These are phyloP conservation scores for Hansenula anomala DNA, from an alignment of 1,139 yeast genomes.

Conservation along the genomic window DNA sequence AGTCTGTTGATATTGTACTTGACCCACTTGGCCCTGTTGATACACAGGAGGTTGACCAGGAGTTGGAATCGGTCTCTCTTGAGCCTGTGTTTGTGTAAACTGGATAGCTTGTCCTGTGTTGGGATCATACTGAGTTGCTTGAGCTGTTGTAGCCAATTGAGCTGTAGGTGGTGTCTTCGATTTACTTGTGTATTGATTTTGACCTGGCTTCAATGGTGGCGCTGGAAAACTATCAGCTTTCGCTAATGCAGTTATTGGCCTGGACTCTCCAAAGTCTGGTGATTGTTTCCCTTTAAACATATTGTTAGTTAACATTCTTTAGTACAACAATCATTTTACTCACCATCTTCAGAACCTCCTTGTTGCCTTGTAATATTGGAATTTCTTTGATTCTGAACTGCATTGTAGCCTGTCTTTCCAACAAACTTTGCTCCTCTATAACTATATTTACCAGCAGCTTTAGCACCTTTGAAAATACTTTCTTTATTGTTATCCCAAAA, in stretches of 20 bases:
- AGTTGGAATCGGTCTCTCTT: neutral
- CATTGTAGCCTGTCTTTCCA: conserved; percentile 40
- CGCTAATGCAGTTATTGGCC: conserved; percentile 29
- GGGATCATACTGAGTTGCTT: neutral
- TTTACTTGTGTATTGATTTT: conserved; percentile 24
- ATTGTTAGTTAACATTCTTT: neutral
- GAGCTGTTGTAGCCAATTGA: neutral
- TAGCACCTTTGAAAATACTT: conserved; percentile 36
- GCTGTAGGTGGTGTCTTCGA: neutral
- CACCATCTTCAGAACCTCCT: conserved; percentile 8
- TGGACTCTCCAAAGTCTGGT: conserved; percentile 19
- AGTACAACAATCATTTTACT: neutral
- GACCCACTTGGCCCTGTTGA: conserved; percentile 6
- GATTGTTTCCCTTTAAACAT: conserved; percentile 4
- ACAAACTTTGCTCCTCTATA: conserved; percentile 39
- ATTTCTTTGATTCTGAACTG: conserved; percentile 31
- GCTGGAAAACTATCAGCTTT: conserved; percentile 45
- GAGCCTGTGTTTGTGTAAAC: conserved; percentile 9
- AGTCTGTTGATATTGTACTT: conserved; percentile 11
- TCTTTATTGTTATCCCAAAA: conserved; percentile 49
- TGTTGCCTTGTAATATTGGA: conserved; percentile 8
- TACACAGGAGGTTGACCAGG: conserved; percentile 8
- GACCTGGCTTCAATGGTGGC: conserved; percentile 46
- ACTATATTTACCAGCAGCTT: conserved; percentile 27
- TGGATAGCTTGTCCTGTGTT: conserved; percentile 3